Evolutionary conservation across 2,329 filamentous ascomycete genomes (phyloP).

Genomic region (Xylaria arbuscula): DNA sequence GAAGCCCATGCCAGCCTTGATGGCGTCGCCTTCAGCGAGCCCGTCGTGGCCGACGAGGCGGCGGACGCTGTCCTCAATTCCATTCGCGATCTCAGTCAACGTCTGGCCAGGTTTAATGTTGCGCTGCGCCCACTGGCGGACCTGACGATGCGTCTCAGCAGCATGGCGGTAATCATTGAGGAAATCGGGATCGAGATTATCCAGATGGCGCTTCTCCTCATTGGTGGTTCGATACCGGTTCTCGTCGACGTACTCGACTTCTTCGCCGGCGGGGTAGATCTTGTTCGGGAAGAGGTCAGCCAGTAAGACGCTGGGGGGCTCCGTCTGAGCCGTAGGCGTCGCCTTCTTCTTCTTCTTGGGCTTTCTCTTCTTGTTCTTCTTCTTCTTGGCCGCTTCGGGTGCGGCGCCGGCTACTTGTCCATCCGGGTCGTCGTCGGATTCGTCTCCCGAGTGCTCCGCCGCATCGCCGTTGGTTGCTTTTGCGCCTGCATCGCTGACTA

Average conservation of each 20-base stretch:
- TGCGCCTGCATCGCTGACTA: conserved; percentile 42
- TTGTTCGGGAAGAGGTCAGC: conserved; percentile 78
- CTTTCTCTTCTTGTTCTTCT: conserved; percentile 87
- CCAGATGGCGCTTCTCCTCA: conserved; percentile 86
- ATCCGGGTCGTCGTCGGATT: conserved; percentile 66
- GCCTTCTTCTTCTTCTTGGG: conserved; percentile 76
- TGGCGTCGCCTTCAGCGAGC: conserved; percentile 79
- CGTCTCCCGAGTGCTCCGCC: conserved; percentile 58
- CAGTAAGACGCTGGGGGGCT: conserved; percentile 78
- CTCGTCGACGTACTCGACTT: conserved; percentile 80
- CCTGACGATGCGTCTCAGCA: conserved; percentile 90
- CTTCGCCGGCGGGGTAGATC: conserved; percentile 80
- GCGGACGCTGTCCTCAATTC: conserved; percentile 86
- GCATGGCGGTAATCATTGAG: conserved; percentile 83
- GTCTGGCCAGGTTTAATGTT: conserved; percentile 84
- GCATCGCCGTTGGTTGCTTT: conserved; percentile 43
- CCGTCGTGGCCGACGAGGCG: conserved; percentile 81
- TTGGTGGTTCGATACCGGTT: conserved; percentile 82
- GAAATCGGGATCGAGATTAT: conserved; percentile 83
- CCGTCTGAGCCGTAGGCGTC: conserved; percentile 75
- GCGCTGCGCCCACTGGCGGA: conserved; percentile 84
- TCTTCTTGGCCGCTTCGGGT: conserved; percentile 63
- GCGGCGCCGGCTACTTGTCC: conserved; percentile 53
- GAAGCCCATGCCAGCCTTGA: conserved; percentile 86
- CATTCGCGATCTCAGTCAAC: conserved; percentile 83